phyloP scores from a whole-genome alignment of 768 basidiomycete species.

The Boletus bicolor region DNA sequence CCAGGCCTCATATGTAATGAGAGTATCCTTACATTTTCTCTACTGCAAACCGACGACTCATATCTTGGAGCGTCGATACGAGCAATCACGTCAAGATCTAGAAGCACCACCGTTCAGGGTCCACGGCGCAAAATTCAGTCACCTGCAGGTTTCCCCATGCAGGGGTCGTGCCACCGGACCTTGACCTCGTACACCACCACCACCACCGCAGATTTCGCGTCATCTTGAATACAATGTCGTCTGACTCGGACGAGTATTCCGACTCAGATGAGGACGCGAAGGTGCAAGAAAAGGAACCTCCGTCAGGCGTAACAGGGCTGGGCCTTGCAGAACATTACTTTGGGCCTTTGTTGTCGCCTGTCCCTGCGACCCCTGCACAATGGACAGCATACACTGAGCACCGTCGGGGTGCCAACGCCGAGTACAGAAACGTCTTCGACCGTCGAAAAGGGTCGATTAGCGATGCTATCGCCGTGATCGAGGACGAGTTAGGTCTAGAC shows the following conservation, averaged over 20 bases:
- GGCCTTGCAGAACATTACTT: conserved; percentile 6
- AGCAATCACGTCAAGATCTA: too few relatives aligned
- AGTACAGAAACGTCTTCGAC: neutral
- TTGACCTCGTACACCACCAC: too few relatives aligned
- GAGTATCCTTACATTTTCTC: too few relatives aligned
- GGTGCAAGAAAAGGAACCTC: neutral
- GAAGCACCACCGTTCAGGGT: too few relatives aligned
- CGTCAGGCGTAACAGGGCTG: neutral
- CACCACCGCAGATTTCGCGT: too few relatives aligned
- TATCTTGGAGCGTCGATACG: too few relatives aligned
- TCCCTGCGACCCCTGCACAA: neutral
- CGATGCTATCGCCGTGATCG: neutral
- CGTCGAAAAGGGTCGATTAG: neutral
- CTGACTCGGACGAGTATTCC: neutral
- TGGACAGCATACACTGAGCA: conserved; percentile 6
- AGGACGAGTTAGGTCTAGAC: conserved; percentile 1
- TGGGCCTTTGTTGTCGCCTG: conserved; percentile 7
- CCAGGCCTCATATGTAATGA: too few relatives aligned
- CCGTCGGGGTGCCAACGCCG: conserved; percentile 2
- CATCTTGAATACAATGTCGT: neutral
- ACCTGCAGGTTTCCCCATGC: too few relatives aligned
- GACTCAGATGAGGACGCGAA: too few relatives aligned
- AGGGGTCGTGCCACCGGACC: too few relatives aligned
- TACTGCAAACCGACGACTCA: too few relatives aligned
- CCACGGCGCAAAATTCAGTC: too few relatives aligned